These are phyloP conservation scores for Trichoderma harzianum DNA, from an alignment of 2,329 filamentous ascomycete genomes.

Conservation along the genomic window DNA sequence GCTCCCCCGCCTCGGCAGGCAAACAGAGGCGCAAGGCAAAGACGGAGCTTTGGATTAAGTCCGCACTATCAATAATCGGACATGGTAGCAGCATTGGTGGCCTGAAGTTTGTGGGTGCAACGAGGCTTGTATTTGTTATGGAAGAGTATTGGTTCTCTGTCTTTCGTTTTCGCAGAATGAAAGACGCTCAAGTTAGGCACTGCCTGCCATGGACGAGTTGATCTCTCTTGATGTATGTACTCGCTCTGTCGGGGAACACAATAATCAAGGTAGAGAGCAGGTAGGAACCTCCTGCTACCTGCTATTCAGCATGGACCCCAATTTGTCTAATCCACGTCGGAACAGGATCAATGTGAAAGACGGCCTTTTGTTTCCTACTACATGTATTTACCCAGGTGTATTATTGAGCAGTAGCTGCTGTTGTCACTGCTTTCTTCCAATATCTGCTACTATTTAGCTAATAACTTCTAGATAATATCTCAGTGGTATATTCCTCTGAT, in stretches of 20 bases:
- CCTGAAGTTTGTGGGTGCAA: no score
- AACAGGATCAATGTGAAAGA: background rate
- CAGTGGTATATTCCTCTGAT: no score
- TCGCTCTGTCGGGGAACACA: background rate
- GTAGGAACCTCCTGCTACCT: background rate
- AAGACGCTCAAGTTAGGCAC: no score
- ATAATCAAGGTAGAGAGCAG: background rate
- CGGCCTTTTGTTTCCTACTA: background rate
- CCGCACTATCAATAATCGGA: background rate
- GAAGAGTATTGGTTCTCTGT: background rate
- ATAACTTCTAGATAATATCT: no score
- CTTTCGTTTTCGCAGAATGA: background rate
- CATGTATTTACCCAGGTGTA: background rate
- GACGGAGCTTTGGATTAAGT: background rate
- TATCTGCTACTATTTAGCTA: background rate
- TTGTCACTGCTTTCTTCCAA: background rate
- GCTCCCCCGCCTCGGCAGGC: background rate
- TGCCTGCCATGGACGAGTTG: background rate
- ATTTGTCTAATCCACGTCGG: background rate
- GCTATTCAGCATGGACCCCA: no score
- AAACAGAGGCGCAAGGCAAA: background rate
- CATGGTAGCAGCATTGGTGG: background rate
- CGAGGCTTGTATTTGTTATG: background rate
- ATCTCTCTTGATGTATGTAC: background rate
- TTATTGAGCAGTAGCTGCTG: background rate